Conservation (phyloP, 257 asterid genomes). For the Solanum tacnaense region DNA sequence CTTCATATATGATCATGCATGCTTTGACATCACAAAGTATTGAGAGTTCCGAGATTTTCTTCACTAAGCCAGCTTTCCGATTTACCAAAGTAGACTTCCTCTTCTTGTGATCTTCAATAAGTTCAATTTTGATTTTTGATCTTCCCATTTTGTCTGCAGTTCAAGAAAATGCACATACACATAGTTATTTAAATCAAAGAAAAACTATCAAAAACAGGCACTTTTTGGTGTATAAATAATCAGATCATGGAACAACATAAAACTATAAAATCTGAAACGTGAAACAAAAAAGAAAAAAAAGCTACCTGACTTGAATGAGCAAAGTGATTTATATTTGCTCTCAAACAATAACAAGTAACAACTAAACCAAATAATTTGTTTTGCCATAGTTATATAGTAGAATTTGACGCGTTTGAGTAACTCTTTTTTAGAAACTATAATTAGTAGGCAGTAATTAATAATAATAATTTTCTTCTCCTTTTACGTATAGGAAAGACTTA, state of each 20-base stretch:
- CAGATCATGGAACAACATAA: neutral
- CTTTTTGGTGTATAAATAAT: too few species aligned
- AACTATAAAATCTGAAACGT: neutral
- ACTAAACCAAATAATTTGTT: neutral
- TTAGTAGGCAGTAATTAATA: neutral
- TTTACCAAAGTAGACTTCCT: conserved; percentile 42
- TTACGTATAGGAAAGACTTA: neutral
- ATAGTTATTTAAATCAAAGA: neutral
- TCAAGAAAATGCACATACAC: neutral
- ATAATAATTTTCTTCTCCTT: neutral
- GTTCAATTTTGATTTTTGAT: conserved; percentile 50
- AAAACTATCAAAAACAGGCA: neutral
- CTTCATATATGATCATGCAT: conserved; percentile 44
- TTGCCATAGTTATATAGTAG: neutral
- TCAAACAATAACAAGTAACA: neutral
- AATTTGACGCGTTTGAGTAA: neutral
- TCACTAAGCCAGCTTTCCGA: conserved; percentile 41
- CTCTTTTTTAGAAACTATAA: neutral
- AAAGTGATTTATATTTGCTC: neutral
- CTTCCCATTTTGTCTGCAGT: conserved; percentile 42
- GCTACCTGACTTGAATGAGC: neutral
- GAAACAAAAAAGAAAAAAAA: too few species aligned
- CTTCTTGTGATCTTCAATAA: conserved; percentile 33
- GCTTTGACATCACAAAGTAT: conserved; percentile 54
- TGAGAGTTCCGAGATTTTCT: conserved; percentile 46